Evolutionary conservation across 495 filamentous ascomycete genomes (phyloP), one percentile per base, ranked within the genome.

Genomic region (Cercophora samala): DNA sequence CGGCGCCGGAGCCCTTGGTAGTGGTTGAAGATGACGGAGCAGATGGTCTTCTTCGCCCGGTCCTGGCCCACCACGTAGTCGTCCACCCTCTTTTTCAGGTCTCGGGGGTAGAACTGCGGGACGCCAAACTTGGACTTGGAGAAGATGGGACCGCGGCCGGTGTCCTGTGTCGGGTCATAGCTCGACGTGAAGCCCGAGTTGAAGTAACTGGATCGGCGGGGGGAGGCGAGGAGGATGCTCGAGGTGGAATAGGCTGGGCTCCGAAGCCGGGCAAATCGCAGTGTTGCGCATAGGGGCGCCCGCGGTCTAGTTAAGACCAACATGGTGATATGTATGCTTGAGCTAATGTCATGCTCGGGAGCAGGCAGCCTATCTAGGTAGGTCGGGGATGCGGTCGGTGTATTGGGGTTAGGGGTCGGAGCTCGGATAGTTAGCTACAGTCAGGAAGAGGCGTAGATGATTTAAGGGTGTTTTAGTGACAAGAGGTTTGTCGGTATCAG

Each of bases 51-150:
- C 84, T 98, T 99, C n/a, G 95, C 92, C 60, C 91, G 89, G 70
- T 96, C 91, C 75, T 99, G 95, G 23, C 96, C 96, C 5, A 99
- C 94, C 6, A 99, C 94, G 76, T 92, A 98, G 74, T 94, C 90
- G 73, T 99, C 96, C 13, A 98, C 87, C 74, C 97, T 91, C 70
- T 92, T 85, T 78, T 98, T 98, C 70, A 99, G 81, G 66, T 87
- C 81, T 66, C 85, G 87, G 3, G 91, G 93, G n/a, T 93, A 96
- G 66, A 96, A 83, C 58, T 85, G 84, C 22, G 89, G 87, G 11
- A 87, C 88, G 62, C 91, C 90, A 70, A 88, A 77, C 37, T 71
- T 76, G 58, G 70, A 37, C 62, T 76, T 76, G 52, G 73, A 70
- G 66, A 84, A 84, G 75, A 84, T 84, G 29, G 82, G 82, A 5